Base-by-base conservation (phyloP, 352 stramenopile genomes). In the Phytophthora pseudosyringae region DNA sequence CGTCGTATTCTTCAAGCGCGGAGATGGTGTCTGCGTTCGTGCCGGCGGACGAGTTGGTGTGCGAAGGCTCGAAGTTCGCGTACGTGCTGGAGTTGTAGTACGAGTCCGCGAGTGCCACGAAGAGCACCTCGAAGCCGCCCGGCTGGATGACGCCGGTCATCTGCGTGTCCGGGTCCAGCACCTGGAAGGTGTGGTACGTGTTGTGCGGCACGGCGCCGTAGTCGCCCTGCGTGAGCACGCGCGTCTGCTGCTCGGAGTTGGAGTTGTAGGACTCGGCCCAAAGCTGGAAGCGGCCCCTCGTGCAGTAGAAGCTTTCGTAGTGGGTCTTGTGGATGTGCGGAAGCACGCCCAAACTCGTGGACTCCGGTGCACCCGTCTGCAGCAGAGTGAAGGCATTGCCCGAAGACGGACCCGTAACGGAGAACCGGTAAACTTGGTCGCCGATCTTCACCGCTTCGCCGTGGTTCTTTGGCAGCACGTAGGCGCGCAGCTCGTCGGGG, bases 291-390 rank as follows among this genome's bases (percentile, higher is more conserved):
- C 77, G 77, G 4, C 77, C 77, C 41, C 75, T 74, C 11, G 71
- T 80, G 65, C 74, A 81, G 69, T 86, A 86, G 46, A 86, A 86
- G 58, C 83, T 86, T 58, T 86, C 77, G 66, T 86, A 77, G 54
- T 86, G 77, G 16, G 69, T 64, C 69, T 83, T 81, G 75, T 86
- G 77, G 55, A 83, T 78, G 44, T 86, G 74, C 25, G 77, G 77
- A 5, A 81, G 72, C 50, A 86, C 77, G 13, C 77, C 77, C 21
- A 86, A 62, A 13, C 71, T 73, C 15, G 72, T 67, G 35, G 77
- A 83, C 36, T 80, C 74, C 4, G 74, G 74, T n/a, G 77, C 71
- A 43, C 69, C 83, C 21, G 75, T 83, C 52, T 83, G 74, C 60
- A 83, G 36, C 38, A 83, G 46, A 43, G 68, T 68, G 68, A 83